Conservation (phyloP, 1,284 basidiomycete genomes). For the Fistulinella cinereoalba region DNA sequence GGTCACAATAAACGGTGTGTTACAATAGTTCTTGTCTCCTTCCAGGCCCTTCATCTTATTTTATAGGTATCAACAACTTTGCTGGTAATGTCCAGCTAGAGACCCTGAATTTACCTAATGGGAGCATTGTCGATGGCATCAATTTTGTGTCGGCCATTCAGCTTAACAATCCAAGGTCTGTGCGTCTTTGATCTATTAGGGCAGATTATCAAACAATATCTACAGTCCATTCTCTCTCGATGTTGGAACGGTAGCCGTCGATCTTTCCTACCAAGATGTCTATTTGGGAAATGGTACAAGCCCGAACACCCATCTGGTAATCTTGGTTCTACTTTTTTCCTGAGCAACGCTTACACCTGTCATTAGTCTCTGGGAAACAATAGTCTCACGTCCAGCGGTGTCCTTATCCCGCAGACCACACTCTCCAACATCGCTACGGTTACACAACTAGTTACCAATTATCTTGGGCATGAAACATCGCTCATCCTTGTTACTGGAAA, state of each 20-base stretch:
- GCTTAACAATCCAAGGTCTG: slow-evolving; percentile 61
- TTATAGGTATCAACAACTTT: slow-evolving; percentile 66
- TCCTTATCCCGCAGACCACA: slow-evolving; percentile 55
- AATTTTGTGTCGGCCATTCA: slow-evolving; percentile 58
- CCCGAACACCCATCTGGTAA: slow-evolving; percentile 49
- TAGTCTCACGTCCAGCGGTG: slow-evolving; percentile 59
- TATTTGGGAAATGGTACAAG: slow-evolving; percentile 59
- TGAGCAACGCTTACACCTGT: neutral
- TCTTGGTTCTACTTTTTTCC: slow-evolving; percentile 3
- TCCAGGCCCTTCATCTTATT: neutral
- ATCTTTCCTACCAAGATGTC: slow-evolving; percentile 58
- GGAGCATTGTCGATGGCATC: slow-evolving; percentile 68
- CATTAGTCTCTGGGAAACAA: slow-evolving; percentile 53
- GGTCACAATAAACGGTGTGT: slow-evolving; percentile 50
- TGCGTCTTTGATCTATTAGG: neutral
- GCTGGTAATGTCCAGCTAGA: slow-evolving; percentile 54
- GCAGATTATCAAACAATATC: neutral
- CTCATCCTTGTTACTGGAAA: slow-evolving; percentile 59
- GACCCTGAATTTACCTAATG: slow-evolving; percentile 69
- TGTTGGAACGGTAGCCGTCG: slow-evolving; percentile 67
- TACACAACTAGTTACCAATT: slow-evolving; percentile 69
- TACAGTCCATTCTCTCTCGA: slow-evolving; percentile 64
- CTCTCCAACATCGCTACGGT: slow-evolving; percentile 49
- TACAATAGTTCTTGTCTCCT: neutral
- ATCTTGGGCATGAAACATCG: slow-evolving; percentile 64